phyloP scores from a whole-genome alignment of 1,284 basidiomycete species.

The Fomitopsis betulina region DNA sequence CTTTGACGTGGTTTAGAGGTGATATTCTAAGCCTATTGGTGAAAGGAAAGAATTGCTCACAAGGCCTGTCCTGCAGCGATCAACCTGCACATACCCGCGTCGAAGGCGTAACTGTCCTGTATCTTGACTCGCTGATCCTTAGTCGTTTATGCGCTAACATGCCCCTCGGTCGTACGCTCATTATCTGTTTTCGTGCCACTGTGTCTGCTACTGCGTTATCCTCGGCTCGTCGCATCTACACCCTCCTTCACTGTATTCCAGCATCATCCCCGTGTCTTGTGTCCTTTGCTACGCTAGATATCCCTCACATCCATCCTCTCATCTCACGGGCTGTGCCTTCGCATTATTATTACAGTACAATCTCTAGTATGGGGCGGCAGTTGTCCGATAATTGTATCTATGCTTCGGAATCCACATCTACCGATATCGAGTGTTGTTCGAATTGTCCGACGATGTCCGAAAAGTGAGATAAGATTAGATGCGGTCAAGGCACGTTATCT shows the following conservation, averaged over 20 bases:
- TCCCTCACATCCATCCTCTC: constrained; percentile 4
- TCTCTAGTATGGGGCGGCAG: constrained; percentile 3
- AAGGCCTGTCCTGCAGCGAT: constrained; percentile 37
- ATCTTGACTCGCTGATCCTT: neutral
- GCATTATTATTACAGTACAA: constrained; percentile 10
- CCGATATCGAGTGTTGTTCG: neutral
- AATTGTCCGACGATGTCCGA: neutral
- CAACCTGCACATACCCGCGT: constrained; percentile 58
- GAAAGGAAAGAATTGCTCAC: neutral
- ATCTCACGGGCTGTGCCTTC: constrained; percentile 7
- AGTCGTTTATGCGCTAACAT: constrained; percentile 12
- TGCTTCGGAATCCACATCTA: constrained; percentile 11
- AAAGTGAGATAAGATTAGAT: constrained; percentile 1
- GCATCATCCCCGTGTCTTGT: constrained; percentile 5
- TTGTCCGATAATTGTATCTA: constrained; percentile 9
- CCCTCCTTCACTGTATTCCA: constrained; percentile 14
- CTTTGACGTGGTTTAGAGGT: constrained; percentile 89
- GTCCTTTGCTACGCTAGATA: constrained; percentile 6
- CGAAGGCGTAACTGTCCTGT: constrained; percentile 32
- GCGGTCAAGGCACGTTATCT: constrained; percentile 11
- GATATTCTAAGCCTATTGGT: constrained; percentile 16
- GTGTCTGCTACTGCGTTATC: constrained; percentile 10
- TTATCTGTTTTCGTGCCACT: constrained; percentile 8
- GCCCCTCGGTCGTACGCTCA: constrained; percentile 5
- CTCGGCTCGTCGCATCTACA: constrained; percentile 7